Percentiles rank a stretch among this genome's conserved stretches.
phyloP scores from a whole-genome alignment of 2,329 filamentous ascomycete genomes.

The Pseudopyrenochaeta lycopersici region DNA sequence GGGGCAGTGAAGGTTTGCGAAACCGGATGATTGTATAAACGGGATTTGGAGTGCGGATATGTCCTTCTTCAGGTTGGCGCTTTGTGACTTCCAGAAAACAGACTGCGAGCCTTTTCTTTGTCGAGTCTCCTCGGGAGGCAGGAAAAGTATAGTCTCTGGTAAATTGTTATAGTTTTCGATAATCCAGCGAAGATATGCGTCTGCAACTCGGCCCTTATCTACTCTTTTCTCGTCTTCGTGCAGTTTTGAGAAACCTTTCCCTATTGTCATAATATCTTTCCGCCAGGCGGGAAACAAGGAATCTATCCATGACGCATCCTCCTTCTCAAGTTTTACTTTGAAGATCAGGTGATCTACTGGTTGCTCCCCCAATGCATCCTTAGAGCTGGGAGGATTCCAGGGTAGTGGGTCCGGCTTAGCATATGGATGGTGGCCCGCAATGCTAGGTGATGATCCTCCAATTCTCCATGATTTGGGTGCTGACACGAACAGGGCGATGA shows the following conservation, averaged over 20 bases:
- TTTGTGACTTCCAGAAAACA: too few species aligned
- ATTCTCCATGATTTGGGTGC: not conserved
- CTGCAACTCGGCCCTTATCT: constrained; percentile 32
- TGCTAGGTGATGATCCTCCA: not conserved
- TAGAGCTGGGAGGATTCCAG: constrained; percentile 11
- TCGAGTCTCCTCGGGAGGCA: constrained; percentile 16
- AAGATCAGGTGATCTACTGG: constrained; percentile 15
- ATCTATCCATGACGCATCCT: constrained; percentile 26
- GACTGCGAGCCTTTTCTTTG: not conserved
- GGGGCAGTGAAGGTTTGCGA: constrained; percentile 52
- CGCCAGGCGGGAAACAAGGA: constrained; percentile 41
- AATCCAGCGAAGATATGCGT: constrained; percentile 34
- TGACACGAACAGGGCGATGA: constrained; percentile 2
- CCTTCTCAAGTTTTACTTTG: constrained; percentile 16
- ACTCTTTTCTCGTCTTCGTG: constrained; percentile 11
- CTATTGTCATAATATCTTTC: constrained; percentile 50
- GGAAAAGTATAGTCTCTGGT: constrained; percentile 26
- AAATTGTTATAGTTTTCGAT: constrained; percentile 34
- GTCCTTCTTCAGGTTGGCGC: not conserved
- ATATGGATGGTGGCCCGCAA: constrained; percentile 19
- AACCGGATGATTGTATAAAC: constrained; percentile 50
- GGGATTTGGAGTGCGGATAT: constrained; percentile 44
- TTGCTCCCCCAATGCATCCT: constrained; percentile 1
- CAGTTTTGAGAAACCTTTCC: constrained; percentile 16
- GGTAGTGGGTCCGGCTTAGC: constrained; percentile 2